Percentiles rank a stretch among this genome's conserved stretches.
Evolutionary conservation across 208 protist genomes (phyloP).

Genomic region (Acanthamoeba castellanii): DNA sequence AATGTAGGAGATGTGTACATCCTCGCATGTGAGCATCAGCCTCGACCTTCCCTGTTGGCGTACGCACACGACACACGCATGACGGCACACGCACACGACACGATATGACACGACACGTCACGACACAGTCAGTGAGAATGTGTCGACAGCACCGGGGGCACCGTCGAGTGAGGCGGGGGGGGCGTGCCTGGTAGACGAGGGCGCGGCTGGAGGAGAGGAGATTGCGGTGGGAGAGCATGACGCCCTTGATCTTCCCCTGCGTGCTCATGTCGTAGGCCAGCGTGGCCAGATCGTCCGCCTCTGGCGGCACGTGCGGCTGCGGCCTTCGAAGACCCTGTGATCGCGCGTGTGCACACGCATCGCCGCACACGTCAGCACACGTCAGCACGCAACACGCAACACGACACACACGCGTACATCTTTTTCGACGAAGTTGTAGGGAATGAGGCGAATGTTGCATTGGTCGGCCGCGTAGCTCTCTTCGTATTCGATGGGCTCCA

Average conservation of each 20-base stretch:
- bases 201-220: not conserved
- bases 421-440: slow-evolving; percentile 71
- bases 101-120: too few species aligned
- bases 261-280: slow-evolving; percentile 64
- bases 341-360: too few species aligned
- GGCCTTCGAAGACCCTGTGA: slow-evolving; percentile 36
- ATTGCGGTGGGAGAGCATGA: slow-evolving; percentile 66
- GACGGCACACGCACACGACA: too few species aligned
- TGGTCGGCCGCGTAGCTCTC: slow-evolving; percentile 65
- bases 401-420: not conserved
- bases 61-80: too few species aligned
- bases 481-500: slow-evolving; percentile 70
- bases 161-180: too few species aligned
- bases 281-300: slow-evolving; percentile 53
- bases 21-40: slow-evolving; percentile 59
- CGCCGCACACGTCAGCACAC: too few species aligned
- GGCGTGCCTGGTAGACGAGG: slow-evolving; percentile 28
- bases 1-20: slow-evolving; percentile 89
- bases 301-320: slow-evolving; percentile 26
- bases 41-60: slow-evolving; percentile 1
- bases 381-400: not conserved
- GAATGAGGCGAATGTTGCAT: slow-evolving; percentile 48
- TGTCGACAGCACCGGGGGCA: too few species aligned
- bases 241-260: slow-evolving; percentile 47
- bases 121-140: not conserved